phyloP scores from a whole-genome alignment of 2,329 filamentous ascomycete species.

The Dothideomycetidae sp. region DNA sequence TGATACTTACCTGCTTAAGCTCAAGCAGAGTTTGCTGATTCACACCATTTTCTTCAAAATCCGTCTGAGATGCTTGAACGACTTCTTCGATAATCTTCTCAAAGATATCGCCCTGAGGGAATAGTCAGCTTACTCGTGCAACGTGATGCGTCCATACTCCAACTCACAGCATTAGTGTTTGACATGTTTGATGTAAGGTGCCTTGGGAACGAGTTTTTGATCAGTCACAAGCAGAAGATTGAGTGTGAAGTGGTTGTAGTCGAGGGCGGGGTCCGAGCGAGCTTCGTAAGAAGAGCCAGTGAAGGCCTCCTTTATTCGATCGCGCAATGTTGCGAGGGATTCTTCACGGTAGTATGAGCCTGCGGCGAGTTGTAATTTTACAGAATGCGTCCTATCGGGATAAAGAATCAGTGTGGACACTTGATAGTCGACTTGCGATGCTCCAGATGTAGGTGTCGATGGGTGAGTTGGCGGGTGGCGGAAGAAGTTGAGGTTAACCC shows the following conservation, averaged over 20 bases:
- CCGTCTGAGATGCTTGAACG: slow-evolving; percentile 54
- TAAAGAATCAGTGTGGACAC: too few relatives aligned
- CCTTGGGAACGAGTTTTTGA: background rate
- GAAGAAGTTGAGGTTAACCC: background rate
- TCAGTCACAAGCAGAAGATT: background rate
- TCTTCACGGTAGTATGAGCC: too few relatives aligned
- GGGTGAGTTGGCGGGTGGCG: background rate
- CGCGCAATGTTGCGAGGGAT: too few relatives aligned
- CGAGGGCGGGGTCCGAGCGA: too few relatives aligned
- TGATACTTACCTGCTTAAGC: slow-evolving; percentile 58
- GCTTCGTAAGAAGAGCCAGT: slow-evolving; percentile 4
- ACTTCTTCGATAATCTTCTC: slow-evolving; percentile 74
- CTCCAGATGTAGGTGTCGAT: too few relatives aligned
- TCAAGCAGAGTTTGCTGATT: slow-evolving; percentile 77
- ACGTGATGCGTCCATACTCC: background rate
- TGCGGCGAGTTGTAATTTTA: too few relatives aligned
- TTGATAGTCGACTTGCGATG: too few relatives aligned
- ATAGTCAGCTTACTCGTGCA: slow-evolving; percentile 1
- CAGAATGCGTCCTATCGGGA: too few relatives aligned
- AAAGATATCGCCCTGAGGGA: slow-evolving; percentile 58
- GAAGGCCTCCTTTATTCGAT: slow-evolving; percentile 9
- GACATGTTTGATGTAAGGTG: slow-evolving; percentile 11
- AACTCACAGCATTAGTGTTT: slow-evolving; percentile 13
- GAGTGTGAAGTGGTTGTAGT: background rate
- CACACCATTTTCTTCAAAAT: slow-evolving; percentile 93